Evolutionary conservation across 208 protist species (phyloP).

Genomic region (Porcisia deanei): DNA sequence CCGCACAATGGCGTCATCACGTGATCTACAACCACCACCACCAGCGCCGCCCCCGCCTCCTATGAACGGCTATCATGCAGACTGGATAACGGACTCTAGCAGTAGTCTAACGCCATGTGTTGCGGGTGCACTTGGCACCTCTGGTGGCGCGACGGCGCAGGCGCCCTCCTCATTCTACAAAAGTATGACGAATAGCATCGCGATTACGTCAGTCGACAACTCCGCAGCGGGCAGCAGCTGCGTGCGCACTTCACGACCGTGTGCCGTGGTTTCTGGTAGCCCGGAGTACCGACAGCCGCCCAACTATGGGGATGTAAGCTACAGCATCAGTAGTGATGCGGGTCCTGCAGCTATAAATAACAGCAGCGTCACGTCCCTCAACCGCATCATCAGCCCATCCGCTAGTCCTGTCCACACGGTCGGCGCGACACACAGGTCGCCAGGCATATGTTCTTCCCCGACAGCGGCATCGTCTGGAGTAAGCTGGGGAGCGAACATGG

Average conservation of each 20-base stretch:
- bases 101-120: background rate
- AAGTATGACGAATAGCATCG: constrained; percentile 11
- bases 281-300: constrained; percentile 21
- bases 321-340: background rate
- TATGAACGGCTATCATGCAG: background rate
- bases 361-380: background rate
- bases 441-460: background rate
- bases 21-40: constrained; percentile 2
- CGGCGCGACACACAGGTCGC: background rate
- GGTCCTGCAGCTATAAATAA: background rate
- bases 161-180: constrained; percentile 15
- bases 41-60: constrained; percentile 6
- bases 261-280: background rate
- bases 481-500: background rate
- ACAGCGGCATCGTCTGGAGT: background rate
- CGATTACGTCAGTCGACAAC: too few relatives aligned
- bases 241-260: background rate
- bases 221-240: background rate
- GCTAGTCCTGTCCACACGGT: background rate
- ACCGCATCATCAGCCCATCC: background rate
- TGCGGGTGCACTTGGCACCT: background rate
- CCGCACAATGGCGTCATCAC: background rate
- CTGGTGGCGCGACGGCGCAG: constrained; percentile 3
- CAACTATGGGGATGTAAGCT: constrained; percentile 7
- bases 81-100: background rate